Percentiles rank a stretch among this genome's conserved stretches.
Evolutionary conservation across 768 basidiomycete species (phyloP).

Genomic region (Tylopilus rubrobrunneus): DNA sequence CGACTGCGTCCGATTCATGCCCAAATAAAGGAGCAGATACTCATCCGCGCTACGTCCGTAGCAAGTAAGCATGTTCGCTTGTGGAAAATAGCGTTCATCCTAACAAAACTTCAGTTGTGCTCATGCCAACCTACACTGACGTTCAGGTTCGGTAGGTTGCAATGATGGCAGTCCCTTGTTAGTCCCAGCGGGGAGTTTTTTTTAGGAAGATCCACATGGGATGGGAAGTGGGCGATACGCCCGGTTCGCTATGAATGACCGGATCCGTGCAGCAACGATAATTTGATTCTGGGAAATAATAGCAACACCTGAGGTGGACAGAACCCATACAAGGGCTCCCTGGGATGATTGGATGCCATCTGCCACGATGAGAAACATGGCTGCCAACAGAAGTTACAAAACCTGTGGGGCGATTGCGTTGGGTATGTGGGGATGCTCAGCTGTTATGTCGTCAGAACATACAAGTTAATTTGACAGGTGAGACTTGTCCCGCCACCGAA

Average conservation of each 20-base stretch:
- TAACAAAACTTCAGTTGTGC: not conserved
- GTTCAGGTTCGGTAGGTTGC: not conserved
- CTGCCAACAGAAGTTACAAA: not conserved
- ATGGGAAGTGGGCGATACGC: not conserved
- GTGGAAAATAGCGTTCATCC: not conserved
- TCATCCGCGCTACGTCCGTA: not conserved
- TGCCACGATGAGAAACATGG: not conserved
- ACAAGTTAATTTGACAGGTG: slow-evolving; percentile 3
- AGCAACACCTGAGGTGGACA: slow-evolving; percentile 1
- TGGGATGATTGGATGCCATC: not conserved
- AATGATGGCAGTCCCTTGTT: not conserved
- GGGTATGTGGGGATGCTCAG: not conserved
- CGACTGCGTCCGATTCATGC: not conserved
- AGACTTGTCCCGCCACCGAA: slow-evolving; percentile 4
- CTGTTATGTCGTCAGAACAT: slow-evolving; percentile 9
- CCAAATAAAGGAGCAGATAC: slow-evolving; percentile 1
- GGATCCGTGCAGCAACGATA: not conserved
- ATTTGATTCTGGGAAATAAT: slow-evolving; percentile 6
- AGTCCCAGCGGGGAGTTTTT: not conserved
- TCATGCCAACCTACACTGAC: not conserved
- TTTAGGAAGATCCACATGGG: not conserved
- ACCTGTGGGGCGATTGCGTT: not conserved
- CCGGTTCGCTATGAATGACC: slow-evolving; percentile 5
- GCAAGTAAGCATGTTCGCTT: not conserved
- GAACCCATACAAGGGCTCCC: not conserved